Base-by-base conservation (phyloP, 169 alveolate species). In the Plasmodium gallinaceum region DNA sequence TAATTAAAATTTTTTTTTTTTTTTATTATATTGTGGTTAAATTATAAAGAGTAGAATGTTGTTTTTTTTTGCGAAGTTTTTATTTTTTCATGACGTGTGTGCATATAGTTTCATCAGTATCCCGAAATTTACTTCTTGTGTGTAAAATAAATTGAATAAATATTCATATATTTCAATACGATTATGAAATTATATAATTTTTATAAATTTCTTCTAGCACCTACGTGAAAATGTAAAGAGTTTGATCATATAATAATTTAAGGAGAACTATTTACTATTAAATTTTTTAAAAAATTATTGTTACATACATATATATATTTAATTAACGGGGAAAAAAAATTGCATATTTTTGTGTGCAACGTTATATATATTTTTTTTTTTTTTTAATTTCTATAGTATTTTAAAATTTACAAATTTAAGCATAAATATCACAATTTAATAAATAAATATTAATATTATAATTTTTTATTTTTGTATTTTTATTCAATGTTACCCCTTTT, bases 21-120 rank as follows among this genome's bases (percentile, higher is more conserved):
- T 74, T 72, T 72, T 24, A 24, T 24, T 18, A 20, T 57, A 52
- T 73, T 42, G 87, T 43, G n/a, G 75, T 73, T 42, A 58, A 57
- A 73, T 32, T 43, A 57, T 22, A 61, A 42, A 26, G 54, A 45
- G 71, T 73, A 73, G 87, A 73, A 46, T 73, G 87, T 62, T 57
- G 87, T 74, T 74, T 74, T 74, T 57, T 60, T 74, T 74, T 76
- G 22, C 62, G 14, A 62, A 62, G 24, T 76, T 37, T 57, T 72
- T 71, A 64, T 72, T 58, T 76, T 76, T 76, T 76, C 45, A 66
- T 42, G 24, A 76, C 37, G 78, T 76, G 89, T 76, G 89, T 64
- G 89, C 89, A 76, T 76, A 57, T 76, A 76, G 32, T 45, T 32
- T 76, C 32, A 48, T 16, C 60, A 51, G 64, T 48, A 78, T 42